Percentiles rank a stretch among this genome's conserved stretches.
Evolutionary conservation across 2,329 filamentous ascomycete species (phyloP).

Genomic region (Exophiala sp.): DNA sequence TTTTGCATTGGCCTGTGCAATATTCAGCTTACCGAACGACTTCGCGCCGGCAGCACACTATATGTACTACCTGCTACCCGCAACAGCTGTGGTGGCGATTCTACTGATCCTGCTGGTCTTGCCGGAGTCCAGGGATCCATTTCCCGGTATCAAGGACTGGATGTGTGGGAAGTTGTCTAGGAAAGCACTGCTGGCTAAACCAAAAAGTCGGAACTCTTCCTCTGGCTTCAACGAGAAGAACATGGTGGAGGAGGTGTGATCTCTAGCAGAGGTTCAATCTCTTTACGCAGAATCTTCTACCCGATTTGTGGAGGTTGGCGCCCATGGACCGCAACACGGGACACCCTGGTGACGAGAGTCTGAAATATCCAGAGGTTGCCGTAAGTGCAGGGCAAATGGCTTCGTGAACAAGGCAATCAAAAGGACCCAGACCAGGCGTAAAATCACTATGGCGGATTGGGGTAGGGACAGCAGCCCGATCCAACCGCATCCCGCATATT

Average conservation of each 20-base stretch:
- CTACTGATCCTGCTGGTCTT: slow-evolving; percentile 22
- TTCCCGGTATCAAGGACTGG: slow-evolving; percentile 16
- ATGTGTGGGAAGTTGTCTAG: slow-evolving; percentile 20
- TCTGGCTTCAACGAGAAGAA: slow-evolving; percentile 9
- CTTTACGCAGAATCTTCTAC: not conserved
- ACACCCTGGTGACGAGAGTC: too few relatives aligned
- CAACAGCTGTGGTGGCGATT: slow-evolving; percentile 19
- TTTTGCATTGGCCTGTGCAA: slow-evolving; percentile 22
- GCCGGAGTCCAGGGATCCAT: slow-evolving; percentile 21
- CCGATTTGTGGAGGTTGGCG: too few relatives aligned
- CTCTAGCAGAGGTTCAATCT: not conserved
- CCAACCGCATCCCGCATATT: too few relatives aligned
- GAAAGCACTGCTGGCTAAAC: slow-evolving; percentile 19
- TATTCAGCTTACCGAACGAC: slow-evolving; percentile 23
- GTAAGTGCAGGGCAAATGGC: too few relatives aligned
- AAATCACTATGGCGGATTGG: too few relatives aligned
- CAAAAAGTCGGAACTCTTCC: slow-evolving; percentile 4
- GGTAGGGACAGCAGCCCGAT: too few relatives aligned
- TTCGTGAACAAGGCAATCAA: too few relatives aligned
- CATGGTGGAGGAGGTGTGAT: slow-evolving; percentile 17
- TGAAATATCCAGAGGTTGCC: too few relatives aligned
- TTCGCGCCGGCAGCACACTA: slow-evolving; percentile 24
- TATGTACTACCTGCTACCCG: slow-evolving; percentile 22
- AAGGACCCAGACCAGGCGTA: too few relatives aligned
- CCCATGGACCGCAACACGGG: too few relatives aligned